Evolutionary conservation across 305 asterid genomes (phyloP), one percentile per base, ranked within the genome.

Genomic region (Rubia balearica): DNA sequence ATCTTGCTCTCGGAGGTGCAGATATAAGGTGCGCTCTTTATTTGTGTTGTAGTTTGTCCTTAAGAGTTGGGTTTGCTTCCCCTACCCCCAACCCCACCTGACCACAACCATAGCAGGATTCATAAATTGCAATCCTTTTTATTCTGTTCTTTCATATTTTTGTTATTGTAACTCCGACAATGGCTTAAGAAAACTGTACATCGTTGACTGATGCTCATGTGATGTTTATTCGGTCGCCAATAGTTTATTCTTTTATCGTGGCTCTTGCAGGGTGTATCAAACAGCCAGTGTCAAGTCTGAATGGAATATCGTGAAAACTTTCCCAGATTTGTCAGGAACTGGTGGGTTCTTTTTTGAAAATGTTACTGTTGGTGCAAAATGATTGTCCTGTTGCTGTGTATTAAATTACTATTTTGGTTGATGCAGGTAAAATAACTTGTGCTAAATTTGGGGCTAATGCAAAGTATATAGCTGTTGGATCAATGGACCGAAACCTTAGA

Each of bases 241-340:
- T 41, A 1, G 10, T 21, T 72, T 36, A 19, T 65, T 30, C 38
- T 59, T 30, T 7, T 66, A 24, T 21, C 41, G 11, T 66, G 27
- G 45, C 24, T 59, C 69, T 73, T 75, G 68, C 96, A 93, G 98
- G 73, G 88, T 91, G 16, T 86, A 85, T 78, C 96, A 94, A 87
- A 94, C 86, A 61, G 96, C 96, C 67, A 88, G 73, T 46, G 97
- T 94, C 24, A 94, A 94, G 78, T 81, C 94, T 21, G 98, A 94
- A 59, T 94, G 98, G 98, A 89, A 83, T 81, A 78, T 80, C 83
- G 78, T 94, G 82, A 94, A 91, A 80, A 94, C 96, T 71, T 84
- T 94, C 80, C 98, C 98, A 0, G 97, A 93, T 85, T 84, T 93
- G 83, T 93, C 98, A 51, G 98, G 98, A 74, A 91, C 96, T 82